Evolutionary conservation across 371 early-diverging fungal genomes (phyloP), one percentile per base, ranked within the genome.

Genomic region (Mortierella polycephala): DNA sequence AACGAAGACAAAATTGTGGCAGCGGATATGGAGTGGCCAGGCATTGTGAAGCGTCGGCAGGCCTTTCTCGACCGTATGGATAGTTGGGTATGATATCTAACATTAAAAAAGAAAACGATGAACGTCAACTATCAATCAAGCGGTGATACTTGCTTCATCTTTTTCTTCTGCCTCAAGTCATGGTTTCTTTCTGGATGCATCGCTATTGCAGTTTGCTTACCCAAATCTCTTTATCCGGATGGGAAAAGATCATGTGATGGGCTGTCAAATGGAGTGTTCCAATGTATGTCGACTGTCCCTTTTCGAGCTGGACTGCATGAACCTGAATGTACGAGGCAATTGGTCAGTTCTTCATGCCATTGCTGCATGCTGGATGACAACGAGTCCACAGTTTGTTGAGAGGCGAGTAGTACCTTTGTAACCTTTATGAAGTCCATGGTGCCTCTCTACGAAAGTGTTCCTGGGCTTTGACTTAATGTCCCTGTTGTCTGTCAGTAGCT

Each of bases 21-120:
- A 93, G 46, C 89, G 84, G 42, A 97, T 89, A 56, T 83, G 66
- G 14, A 91, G 74, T 11, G 92, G 90, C 79, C 88, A 86, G 16
- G 83, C 81, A 39, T 86, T 86, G 12, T 65, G 49, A 18, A 68
- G 52, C 4, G 82, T 86, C 2, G 85, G 82, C 30, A 85, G 81
- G 16, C 90, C 84, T 61, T 92, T 91, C 65, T 93, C 93, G 1
- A 95, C 93, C 7, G 92, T 90, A 73, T 93, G 92, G 21, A 97
- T 89, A 51, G 95, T 87, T 21, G 96, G 92, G 81, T 96, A 96
- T 52, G 91, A 89, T 54, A 96, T 87, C 96, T 94, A 67, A 50
- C 55, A 54, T 18, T 47, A 58, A 42, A 41, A 46, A 53, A 18
- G 30, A 59, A 8, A 40, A 50, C 18, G 7, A 13, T 14, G 13